Evolutionary conservation across 2,329 filamentous ascomycete species (phyloP), one percentile per base, ranked within the genome.

Genomic region (Apiospora malaysiana): DNA sequence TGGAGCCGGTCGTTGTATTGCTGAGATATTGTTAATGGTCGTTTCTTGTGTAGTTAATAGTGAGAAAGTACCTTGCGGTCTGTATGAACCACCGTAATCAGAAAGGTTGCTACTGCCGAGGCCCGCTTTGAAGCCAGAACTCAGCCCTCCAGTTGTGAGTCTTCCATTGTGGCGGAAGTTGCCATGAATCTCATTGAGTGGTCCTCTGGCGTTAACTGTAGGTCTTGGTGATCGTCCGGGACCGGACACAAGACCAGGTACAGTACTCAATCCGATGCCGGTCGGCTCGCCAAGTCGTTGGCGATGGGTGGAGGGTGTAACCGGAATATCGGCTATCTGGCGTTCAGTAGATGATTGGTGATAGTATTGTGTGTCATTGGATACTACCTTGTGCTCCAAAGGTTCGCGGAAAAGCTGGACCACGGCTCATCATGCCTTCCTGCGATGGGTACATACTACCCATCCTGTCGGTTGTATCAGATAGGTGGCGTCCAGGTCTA

Each of bases 231-330:
- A 72, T 67, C 72, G 74, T 49, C 76, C 75, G 18, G 79, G 76
- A 10, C 79, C 78, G n/a, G 74, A 70, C n/a, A 80, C 76, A 7
- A 80, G 71, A 18, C 79, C 79, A 7, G 79, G 78, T 43, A 79
- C 76, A 7, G 74, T 76, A 25, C 79, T 76, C 40, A 81, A 65
- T 18, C 78, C 78, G 32, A 78, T 71, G 18, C 74, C 71, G 27
- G 68, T 68, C 25, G 72, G 66, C 37, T 77, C 75, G 21, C 73
- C 76, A 23, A 80, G 37, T n/a, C 78, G 76, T 72, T 78, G 76
- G n/a, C 78, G 75, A 73, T 81, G 77, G 37, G 76, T 78, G 14
- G 80, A 79, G 23, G 81, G 80, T 0, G 80, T 82, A 42, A 79
- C 47, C n/a, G 79, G 78, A 18, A 79, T 46, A 32, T 78, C 77